These are phyloP conservation scores for Citrus trifoliata DNA, from an alignment of 345 rosid species.

Conservation along the genomic window DNA sequence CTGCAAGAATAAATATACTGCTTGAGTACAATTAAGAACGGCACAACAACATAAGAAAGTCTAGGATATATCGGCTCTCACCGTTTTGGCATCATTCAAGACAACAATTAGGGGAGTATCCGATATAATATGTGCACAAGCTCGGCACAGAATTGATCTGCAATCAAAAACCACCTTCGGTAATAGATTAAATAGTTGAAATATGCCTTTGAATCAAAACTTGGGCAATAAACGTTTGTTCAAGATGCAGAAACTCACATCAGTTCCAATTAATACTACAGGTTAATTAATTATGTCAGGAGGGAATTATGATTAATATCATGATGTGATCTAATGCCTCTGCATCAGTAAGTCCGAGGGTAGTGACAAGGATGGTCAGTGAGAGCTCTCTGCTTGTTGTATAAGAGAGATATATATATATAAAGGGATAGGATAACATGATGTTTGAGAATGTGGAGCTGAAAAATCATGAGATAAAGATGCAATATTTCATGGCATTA, in stretches of 20 bases:
- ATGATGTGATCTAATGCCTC: neutral
- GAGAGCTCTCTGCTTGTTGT: neutral
- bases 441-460: neutral
- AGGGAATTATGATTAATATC: neutral
- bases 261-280: neutral
- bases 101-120: slow-evolving; percentile 65
- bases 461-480: neutral
- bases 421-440: neutral
- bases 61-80: slow-evolving; percentile 23
- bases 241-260: neutral
- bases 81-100: slow-evolving; percentile 70
- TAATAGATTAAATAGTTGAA: slow-evolving; percentile 9
- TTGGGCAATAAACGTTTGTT: neutral
- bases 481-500: neutral
- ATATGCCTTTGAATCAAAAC: neutral
- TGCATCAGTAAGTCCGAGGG: neutral
- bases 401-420: neutral
- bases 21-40: slow-evolving; percentile 13
- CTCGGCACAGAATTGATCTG: slow-evolving; percentile 64
- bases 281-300: neutral
- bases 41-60: neutral
- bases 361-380: neutral
- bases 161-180: slow-evolving; percentile 21
- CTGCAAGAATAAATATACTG: slow-evolving; percentile 32
- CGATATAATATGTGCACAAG: slow-evolving; percentile 63